Base-by-base conservation (phyloP, 2,329 filamentous ascomycete species). In the Fusarium armeniacum region DNA sequence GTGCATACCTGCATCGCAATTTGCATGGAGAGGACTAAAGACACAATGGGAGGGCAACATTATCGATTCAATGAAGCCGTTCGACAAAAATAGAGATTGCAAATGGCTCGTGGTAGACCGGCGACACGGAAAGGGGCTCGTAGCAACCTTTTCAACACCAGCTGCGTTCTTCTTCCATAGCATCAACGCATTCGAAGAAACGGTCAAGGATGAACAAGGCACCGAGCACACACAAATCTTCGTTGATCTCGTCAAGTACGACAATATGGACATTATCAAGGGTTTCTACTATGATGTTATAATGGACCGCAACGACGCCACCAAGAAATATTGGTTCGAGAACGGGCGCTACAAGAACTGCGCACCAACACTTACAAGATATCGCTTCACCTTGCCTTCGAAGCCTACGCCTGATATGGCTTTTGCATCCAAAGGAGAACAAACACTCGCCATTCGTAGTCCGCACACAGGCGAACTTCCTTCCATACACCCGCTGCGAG, bases 81-180 rank as follows among this genome's bases (percentile, higher is more conserved):
- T 91, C 63, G 84, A 92, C 72, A 67, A 82, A 1, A 80, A 80
- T 2, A 83, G 84, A 24, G 82, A 83, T 40, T 89, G 88, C 38
- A 86, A 80, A 30, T 97, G 93, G 93, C 88, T 92, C 67, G 87
- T 97, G 1, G 79, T 97, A 20, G 92, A 96, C 76, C 87, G 93
- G 2, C 83, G 76, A 5, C 79, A 83, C 4, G 85, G 83, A 6
- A 83, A 83, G 49, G 92, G 93, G 0, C 80, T 96, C 0, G 84
- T 96, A 0, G 90, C 88, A 10, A 87, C 84, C 3, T 94, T 91
- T 73, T 85, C 90, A 20, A 90, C 87, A 18, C 84, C 87, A 0
- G 86, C 91, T 0, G 89, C 89, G 47, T 97, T 94, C 82, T 90
- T 89, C 78, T 97, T 97, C 78, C 93, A 97, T 79, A 88, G 87